Base-by-base conservation (phyloP, 2,329 filamentous ascomycete genomes). In the Alternaria tenuissima region DNA sequence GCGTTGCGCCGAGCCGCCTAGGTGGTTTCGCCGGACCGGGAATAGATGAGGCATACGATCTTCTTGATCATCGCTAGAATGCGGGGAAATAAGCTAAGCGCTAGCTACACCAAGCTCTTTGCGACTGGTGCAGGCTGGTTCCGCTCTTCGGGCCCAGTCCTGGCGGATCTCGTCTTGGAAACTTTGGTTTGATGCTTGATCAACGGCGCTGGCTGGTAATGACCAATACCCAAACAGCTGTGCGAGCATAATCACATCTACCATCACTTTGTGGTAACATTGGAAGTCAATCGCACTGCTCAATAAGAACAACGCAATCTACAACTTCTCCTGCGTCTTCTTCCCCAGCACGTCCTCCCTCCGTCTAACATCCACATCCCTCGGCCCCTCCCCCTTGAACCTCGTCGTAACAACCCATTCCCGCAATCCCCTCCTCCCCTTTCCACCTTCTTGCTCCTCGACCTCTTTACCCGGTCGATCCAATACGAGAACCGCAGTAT, bases 371-470 rank as follows among this genome's bases (percentile, higher is more conserved):
- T 85, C 83, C 38, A 89, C 79, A 63, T 87, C 80, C 63, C 85
- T 79, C 22, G 86, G 85, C 18, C 85, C 85, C 59, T 86, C 85
- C 56, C 85, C 84, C 64, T 76, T 81, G 58, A 88, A 88, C 49
- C 81, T 82, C 7, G 87, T 84, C 20, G 87, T 77, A 26, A 89
- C 82, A 49, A 88, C 85, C 68, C 84, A 82, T 52, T 88, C 85
- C 26, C 66, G 76, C 24, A 86, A 79, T 0, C 87, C 87, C 61
- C 68, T 80, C 65, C 84, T 80, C 4, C 77, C 81, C 7, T 75
- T 76, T 4, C 28, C 28, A 9, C 8, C 28, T 30, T 78, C 82
- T 62, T 84, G 81, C 20, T 74, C 80, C 59, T 85, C 82, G 4
- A 88, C 74, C 68, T 89, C 87, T 38, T 80, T 80, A 0, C 87